Conservation (phyloP, 1,139 yeast genomes). For the Geotrichum australiense region DNA sequence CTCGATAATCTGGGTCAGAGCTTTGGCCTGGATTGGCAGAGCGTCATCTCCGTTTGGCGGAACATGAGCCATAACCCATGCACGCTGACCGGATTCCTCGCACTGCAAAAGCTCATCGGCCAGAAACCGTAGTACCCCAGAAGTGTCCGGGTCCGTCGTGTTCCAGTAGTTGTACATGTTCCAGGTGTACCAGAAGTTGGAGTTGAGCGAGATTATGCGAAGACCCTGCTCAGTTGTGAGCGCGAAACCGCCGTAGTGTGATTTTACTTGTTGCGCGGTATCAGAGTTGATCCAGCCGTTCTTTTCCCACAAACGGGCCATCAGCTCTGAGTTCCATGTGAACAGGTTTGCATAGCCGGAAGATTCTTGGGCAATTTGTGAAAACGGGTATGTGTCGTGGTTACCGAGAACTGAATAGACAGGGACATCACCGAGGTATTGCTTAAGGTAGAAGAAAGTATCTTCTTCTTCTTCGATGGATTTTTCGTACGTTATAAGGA, state of each 20-base stretch:
- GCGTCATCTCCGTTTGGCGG: constrained; percentile 50
- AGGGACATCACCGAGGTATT: constrained; percentile 47
- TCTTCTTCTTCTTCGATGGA: constrained; percentile 44
- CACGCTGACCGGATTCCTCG: constrained; percentile 50
- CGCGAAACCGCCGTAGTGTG: constrained; percentile 60
- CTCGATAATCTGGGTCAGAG: constrained; percentile 52
- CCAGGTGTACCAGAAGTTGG: constrained; percentile 53
- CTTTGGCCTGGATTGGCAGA: constrained; percentile 54
- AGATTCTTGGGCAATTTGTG: constrained; percentile 53
- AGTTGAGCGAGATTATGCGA: constrained; percentile 52
- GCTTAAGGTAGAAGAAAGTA: constrained; percentile 49
- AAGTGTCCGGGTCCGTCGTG: constrained; percentile 48
- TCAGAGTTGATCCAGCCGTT: constrained; percentile 29
- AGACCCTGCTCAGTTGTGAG: constrained; percentile 49
- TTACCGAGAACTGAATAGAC: constrained; percentile 64
- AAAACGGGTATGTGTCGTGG: constrained; percentile 69
- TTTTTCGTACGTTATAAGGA: constrained; percentile 47
- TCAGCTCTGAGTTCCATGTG: constrained; percentile 53
- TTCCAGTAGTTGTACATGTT: constrained; percentile 54
- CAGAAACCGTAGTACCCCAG: constrained; percentile 54
- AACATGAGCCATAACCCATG: constrained; percentile 59
- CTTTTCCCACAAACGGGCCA: constrained; percentile 50
- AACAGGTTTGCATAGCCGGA: constrained; percentile 45
- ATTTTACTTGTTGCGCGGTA: constrained; percentile 26
- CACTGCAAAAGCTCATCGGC: constrained; percentile 49